Evolutionary conservation across 2,329 filamentous ascomycete genomes (phyloP), one percentile per base, ranked within the genome.

Genomic region (Lachnellula arida): DNA sequence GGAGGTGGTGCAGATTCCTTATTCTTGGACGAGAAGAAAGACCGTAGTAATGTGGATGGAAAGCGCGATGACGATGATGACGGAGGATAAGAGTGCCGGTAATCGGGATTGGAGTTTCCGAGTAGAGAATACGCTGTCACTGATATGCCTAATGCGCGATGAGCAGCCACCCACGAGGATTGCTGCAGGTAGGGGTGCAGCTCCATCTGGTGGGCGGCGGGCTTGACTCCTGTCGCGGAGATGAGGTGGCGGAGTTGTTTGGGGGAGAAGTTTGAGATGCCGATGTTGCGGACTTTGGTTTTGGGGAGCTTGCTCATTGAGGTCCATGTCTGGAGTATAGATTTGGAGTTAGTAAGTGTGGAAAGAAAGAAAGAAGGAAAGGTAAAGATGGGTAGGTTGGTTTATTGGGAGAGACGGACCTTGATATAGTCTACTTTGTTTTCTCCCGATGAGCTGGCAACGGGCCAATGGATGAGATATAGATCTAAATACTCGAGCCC

Each of bases 261-360:
- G 1, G 58, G 89, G 60, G 80, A 86, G 72, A 94, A 93, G 79
- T 94, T 95, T 71, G 87, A 91, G 55, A 93, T 86, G 64, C 89
- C 89, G 69, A 92, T 89, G 76, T 89, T 89, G 72, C 79, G 81
- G 53, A 87, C 87, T 72, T 89, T 88, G 71, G 83, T 83, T 46
- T 80, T 82, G 14, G 73, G 81, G n/a, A 84, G 75, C 46, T 89
- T 76, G 76, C 85, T 86, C 74, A 88, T 76, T 73, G 85, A 84
- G 56, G 77, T 75, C 81, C 80, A 94, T 14, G 89, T 94, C 73
- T 92, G 65, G 87, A 77, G 72, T 88, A 91, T 32, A 8, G 7
- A 8, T 28, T 8, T 8, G 28, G 9, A 32, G 28, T 75, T 89
- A 81, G 87, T 88, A 91, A 75, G 89, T 86, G 15, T 25, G 19